These are phyloP conservation scores for Tricholoma hemisulphureum DNA, from an alignment of 768 basidiomycete genomes.

Conservation along the genomic window DNA sequence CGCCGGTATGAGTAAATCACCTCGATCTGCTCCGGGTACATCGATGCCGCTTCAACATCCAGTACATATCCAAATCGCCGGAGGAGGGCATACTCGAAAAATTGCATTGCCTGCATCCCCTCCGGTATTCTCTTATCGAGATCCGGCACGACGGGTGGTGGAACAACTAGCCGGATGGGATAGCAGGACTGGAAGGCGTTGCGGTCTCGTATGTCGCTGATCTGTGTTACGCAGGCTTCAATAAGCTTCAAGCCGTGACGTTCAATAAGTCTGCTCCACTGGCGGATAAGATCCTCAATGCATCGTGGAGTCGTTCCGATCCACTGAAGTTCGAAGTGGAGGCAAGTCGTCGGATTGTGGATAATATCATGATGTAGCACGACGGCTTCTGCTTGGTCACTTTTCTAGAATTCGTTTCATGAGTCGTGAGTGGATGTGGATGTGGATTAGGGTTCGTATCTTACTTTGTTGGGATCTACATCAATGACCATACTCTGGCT, in stretches of 20 bases:
- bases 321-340: conserved; percentile 98
- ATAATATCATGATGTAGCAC: conserved; percentile 92
- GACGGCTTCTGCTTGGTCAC: conserved; percentile 85
- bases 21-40: conserved; percentile 80
- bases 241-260: conserved; percentile 89
- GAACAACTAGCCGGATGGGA: conserved; percentile 72
- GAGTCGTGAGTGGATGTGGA: conserved; percentile 2
- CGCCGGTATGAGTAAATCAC: conserved; percentile 90
- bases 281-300: conserved; percentile 83
- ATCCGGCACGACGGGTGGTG: conserved; percentile 70
- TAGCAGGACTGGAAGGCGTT: conserved; percentile 93
- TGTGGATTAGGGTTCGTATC: conserved; percentile 1
- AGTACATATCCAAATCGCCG: conserved; percentile 78
- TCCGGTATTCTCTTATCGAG: conserved; percentile 67
- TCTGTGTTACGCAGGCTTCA: conserved; percentile 90
- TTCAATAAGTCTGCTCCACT: conserved; percentile 81
- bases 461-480: conserved; percentile 72
- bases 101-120: conserved; percentile 61
- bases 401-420: conserved; percentile 50
- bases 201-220: conserved; percentile 78
- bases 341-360: conserved; percentile 91
- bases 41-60: conserved; percentile 73
- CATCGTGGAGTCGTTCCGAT: conserved; percentile 89
- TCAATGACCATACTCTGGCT: conserved; percentile 93
- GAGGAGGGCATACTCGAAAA: conserved; percentile 80